Evolutionary conservation across 305 asterid genomes (phyloP), one percentile per base, ranked within the genome.

Genomic region (Fraxinus xanthoxyloides): DNA sequence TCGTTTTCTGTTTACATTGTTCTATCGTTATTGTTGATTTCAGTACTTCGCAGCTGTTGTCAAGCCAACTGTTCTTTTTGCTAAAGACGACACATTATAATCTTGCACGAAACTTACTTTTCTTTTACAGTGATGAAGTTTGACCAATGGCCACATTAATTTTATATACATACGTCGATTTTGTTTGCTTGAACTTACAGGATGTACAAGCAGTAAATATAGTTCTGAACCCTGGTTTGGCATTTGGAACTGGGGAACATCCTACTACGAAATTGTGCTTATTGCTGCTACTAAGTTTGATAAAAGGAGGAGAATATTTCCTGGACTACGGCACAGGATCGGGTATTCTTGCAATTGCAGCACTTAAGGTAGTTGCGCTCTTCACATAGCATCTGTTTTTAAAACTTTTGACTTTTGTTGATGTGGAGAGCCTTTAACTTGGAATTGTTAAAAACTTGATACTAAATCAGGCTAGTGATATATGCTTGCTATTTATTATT

Each of bases 171-270:
- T 17, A 30, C 10, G n/a, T 43, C 23, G 31, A 73, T 79, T 80
- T 79, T 72, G 8, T 75, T 72, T 79, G 76, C 43, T 83, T 84
- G 74, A 48, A 83, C 75, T 51, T 79, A 63, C 89, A 95, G 99
- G 92, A 93, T 85, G 88, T 46, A 86, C 86, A 83, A 89, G 98
- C 97, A 56, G 87, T 88, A 78, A 95, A 94, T 87, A 93, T 95
- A 46, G 82, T 94, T 80, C 82, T 95, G 77, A 93, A 94, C 83
- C 97, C 98, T 26, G 99, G 99, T 84, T 87, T 95, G 91, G 97
- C 99, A 81, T 95, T 95, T 84, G 98, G 99, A 79, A 95, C 99
- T 24, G 99, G 99, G 77, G 99, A 95, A 79, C 98, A 94, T 84
- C 94, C 97, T 81, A 92, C 98, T 1, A 93, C 99, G 75, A 95